Conservation (phyloP, 805 yeast species). For the Saccharomycopsis oosterbeekiorum region DNA sequence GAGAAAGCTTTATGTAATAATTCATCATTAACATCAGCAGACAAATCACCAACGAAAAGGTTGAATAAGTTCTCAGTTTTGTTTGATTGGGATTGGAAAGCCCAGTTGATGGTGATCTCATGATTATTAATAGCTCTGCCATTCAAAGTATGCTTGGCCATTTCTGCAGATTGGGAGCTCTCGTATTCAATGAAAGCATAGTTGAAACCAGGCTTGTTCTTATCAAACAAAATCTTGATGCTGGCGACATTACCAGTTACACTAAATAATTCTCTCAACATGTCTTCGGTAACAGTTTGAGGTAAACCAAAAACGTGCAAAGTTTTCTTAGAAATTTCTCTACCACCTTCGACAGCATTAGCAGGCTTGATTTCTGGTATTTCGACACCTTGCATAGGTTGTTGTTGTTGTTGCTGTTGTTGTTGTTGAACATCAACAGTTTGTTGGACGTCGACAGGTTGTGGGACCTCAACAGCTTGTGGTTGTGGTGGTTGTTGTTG, state of each 20-base stretch:
- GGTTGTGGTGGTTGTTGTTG: background rate
- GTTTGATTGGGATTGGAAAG: conserved; percentile 70
- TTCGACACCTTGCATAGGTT: conserved; percentile 2
- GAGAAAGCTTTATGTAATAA: conserved; percentile 47
- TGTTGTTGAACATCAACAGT: background rate
- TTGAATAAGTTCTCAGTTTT: conserved; percentile 50
- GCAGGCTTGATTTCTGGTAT: conserved; percentile 41
- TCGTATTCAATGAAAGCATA: conserved; percentile 79
- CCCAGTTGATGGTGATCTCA: conserved; percentile 66
- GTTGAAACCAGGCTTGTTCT: conserved; percentile 61
- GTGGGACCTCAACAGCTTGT: background rate
- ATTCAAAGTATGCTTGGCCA: conserved; percentile 51
- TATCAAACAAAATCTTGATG: conserved; percentile 66
- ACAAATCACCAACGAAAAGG: conserved; percentile 79
- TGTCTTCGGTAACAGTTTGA: conserved; percentile 53
- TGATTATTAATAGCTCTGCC: conserved; percentile 46
- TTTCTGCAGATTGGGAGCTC: conserved; percentile 45
- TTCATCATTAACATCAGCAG: conserved; percentile 76
- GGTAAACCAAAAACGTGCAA: conserved; percentile 71
- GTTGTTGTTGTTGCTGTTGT: conserved; percentile 14
- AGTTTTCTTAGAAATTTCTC: conserved; percentile 64
- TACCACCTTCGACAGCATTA: conserved; percentile 70
- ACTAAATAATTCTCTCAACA: conserved; percentile 51
- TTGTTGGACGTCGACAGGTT: background rate
- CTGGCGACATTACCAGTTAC: conserved; percentile 51